Evolutionary conservation across 2,329 filamentous ascomycete genomes (phyloP).

Genomic region (Dactylonectria estremocensis): DNA sequence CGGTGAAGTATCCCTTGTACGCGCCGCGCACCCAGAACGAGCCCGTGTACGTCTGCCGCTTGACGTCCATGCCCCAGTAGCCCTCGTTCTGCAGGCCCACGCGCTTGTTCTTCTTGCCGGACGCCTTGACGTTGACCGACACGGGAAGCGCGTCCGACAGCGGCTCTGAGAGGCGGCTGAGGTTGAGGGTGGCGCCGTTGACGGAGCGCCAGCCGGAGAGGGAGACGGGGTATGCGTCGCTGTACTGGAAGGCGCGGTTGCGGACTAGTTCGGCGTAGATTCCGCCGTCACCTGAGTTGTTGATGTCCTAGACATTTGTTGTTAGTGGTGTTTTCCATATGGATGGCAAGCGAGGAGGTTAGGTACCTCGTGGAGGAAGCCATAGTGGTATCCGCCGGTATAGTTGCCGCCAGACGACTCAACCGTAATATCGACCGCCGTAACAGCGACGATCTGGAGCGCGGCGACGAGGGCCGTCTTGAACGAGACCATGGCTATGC

Average conservation of each 20-base stretch:
- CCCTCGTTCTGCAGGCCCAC: slow-evolving; percentile 68
- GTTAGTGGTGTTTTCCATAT: neutral
- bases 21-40: slow-evolving; percentile 69
- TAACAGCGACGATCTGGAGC: slow-evolving; percentile 16
- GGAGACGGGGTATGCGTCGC: slow-evolving; percentile 58
- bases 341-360: accelerated
- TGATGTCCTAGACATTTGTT: slow-evolving; percentile 66
- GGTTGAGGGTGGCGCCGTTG: slow-evolving; percentile 60
- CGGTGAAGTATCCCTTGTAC: slow-evolving; percentile 64
- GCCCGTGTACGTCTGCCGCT: slow-evolving; percentile 62
- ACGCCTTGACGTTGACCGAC: slow-evolving; percentile 62
- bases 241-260: slow-evolving; percentile 79
- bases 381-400: slow-evolving; percentile 62
- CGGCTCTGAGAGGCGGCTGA: slow-evolving; percentile 63
- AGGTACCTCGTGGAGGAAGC: slow-evolving; percentile 61
- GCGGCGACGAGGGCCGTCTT: slow-evolving; percentile 29
- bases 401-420: slow-evolving; percentile 57
- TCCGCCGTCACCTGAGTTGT: slow-evolving; percentile 80
- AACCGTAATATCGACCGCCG: slow-evolving; percentile 56
- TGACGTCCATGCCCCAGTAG: slow-evolving; percentile 71
- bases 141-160: slow-evolving; percentile 67
- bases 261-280: slow-evolving; percentile 80
- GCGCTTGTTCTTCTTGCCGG: slow-evolving; percentile 45
- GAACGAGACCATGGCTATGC: slow-evolving; percentile 28
- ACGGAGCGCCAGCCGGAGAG: slow-evolving; percentile 63